Base-by-base conservation (phyloP, 2,329 filamentous ascomycete species). In the Podosphaera leucotricha region DNA sequence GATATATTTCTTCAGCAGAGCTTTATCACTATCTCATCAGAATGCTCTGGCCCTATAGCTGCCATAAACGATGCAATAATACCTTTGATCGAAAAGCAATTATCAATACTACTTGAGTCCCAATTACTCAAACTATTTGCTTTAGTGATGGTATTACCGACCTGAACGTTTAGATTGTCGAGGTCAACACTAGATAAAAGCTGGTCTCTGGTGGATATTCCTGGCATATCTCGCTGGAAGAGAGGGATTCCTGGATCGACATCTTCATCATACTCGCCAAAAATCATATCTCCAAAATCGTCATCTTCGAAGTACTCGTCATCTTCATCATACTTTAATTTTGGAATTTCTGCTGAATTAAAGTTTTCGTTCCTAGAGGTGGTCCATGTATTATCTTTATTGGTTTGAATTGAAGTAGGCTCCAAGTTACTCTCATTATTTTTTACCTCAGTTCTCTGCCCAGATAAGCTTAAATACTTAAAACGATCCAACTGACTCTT, bases 51-150 rank as follows among this genome's bases (percentile, higher is more conserved):
- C 0, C 80, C 80, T 38, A 83, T 58, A 10, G 71, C 70, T 2
- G 78, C 76, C 2, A 75, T 70, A 43, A 84, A 56, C 53, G 84
- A 77, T 1, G 73, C 77, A 46, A 85, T 66, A 30, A 67, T 64
- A 0, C 71, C 68, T 54, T 77, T 80, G 28, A 80, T 58, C 1
- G 65, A 66, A 4, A 60, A 58, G 16, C 62, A 58, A 41, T 75
- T 63, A 11, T 60, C 56, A 2, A 79, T 59, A 28, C 62, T 60
- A 40, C 69, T 65, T 1, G 61, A 55, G 0, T 72, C 62, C 79
- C 80, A 85, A 2, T 62, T 62, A 2, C 70, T 63, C 7, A 82
- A 61, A 54, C 77, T 64, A 45, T 66, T 57, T 2, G 61, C 62
- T 45, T 62, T 57, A 46, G 66, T 67, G 28, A 66, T 54, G 3